Evolutionary conservation across 495 filamentous ascomycete species (phyloP), one percentile per base, ranked within the genome.

Genomic region (Aspergillus conjunctus): DNA sequence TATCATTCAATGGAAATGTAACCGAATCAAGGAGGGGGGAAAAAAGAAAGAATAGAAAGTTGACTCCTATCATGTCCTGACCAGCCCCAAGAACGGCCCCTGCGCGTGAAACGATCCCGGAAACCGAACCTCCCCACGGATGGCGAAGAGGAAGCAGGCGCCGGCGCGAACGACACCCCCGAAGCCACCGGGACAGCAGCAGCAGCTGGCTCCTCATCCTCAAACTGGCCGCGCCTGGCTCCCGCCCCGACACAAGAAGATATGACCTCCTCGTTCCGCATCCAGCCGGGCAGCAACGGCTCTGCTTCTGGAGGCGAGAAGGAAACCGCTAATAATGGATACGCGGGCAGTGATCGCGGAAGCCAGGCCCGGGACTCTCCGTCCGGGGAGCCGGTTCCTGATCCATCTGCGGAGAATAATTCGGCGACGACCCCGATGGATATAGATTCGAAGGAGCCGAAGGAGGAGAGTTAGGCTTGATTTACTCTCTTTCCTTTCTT

Each of bases 51-150:
- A 22, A 46, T 31, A 22, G 11, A 39, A 45, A 37, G 20, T 10
- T 37, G 21, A 18, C 54, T 12, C 55, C 11, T 34, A 20, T 34
- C 0, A 21, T 22, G 45, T 52, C 7, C 33, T 33, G 48, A 53
- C 32, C 51, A 96, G 91, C 91, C 91, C 15, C 88, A 93, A 76
- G 92, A 96, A 72, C 93, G 94, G 63, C 93, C 93, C 15, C 81
- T 96, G 52, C 89, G 93, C 58, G 86, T 87, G 32, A 97, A 97
- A 80, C 88, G 92, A 49, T 87, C 88, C 33, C 89, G 79, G 34
- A 83, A 83, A 56, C 76, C 73, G 15, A 76, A 73, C 43, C 49
- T 72, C 7, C 55, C 61, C 18, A 48, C 66, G 12, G 66, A 64
- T 9, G 44, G 58, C 21, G 71, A 66, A 10, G 73, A 56, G 20